phyloP scores from a whole-genome alignment of 2,329 filamentous ascomycete genomes.

The Xylaria sp. region DNA sequence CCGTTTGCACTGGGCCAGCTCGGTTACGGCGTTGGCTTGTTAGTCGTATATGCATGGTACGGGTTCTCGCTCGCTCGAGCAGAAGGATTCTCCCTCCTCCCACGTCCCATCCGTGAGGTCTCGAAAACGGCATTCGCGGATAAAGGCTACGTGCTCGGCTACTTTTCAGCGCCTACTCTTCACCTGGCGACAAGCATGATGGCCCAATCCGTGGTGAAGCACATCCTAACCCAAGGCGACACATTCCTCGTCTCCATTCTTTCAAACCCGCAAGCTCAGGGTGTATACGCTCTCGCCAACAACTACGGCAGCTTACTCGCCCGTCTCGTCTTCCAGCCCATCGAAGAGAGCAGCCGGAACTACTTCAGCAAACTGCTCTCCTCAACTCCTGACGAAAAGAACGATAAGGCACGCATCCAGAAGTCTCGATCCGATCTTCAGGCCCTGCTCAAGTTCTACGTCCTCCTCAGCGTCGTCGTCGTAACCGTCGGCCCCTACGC shows the following conservation, averaged over 20 bases:
- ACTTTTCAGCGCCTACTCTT: constrained; percentile 66
- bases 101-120: constrained; percentile 35
- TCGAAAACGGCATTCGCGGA: constrained; percentile 5
- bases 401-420: constrained; percentile 24
- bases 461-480: constrained; percentile 64
- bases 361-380: constrained; percentile 78
- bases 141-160: constrained; percentile 46
- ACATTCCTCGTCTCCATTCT: constrained; percentile 78
- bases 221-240: constrained; percentile 90
- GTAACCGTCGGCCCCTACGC: constrained; percentile 68
- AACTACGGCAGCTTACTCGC: constrained; percentile 92
- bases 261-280: constrained; percentile 74
- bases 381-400: constrained; percentile 25
- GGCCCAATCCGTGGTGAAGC: constrained; percentile 83
- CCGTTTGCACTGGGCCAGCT: constrained; percentile 88
- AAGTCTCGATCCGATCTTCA: constrained; percentile 50
- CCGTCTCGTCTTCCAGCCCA: constrained; percentile 84
- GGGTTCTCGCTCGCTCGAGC: constrained; percentile 51
- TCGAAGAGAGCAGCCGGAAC: constrained; percentile 88
- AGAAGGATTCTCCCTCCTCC: constrained; percentile 65
- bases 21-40: constrained; percentile 63
- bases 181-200: constrained; percentile 76
- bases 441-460: constrained; percentile 66
- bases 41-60: constrained; percentile 63
- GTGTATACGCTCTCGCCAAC: constrained; percentile 85